Percentiles rank a stretch among this genome's conserved stretches.
Evolutionary conservation across 768 basidiomycete species (phyloP).

Genomic region (Collybia mongolica): DNA sequence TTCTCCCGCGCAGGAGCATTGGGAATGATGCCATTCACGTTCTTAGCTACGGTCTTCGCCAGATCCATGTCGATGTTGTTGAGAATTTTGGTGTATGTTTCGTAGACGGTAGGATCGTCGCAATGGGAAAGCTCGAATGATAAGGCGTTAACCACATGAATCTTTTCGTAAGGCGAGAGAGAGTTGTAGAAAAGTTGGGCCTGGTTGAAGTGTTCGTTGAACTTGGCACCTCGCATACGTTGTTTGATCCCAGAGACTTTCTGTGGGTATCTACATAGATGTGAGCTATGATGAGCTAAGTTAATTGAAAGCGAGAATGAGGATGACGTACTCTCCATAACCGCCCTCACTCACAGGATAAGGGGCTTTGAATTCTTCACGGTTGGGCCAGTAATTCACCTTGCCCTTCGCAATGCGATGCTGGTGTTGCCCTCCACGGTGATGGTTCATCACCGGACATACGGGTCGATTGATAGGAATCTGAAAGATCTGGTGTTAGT

Average conservation of each 20-base stretch:
- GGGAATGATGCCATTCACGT: constrained; percentile 62
- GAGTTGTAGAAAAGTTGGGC: constrained; percentile 86
- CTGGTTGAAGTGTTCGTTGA: constrained; percentile 76
- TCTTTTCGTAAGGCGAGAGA: constrained; percentile 61
- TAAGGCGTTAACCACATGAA: constrained; percentile 68
- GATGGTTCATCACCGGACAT: constrained; percentile 71
- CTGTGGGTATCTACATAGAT: constrained; percentile 40
- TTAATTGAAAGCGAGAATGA: no score
- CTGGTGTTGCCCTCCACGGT: constrained; percentile 61
- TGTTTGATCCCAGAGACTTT: constrained; percentile 54
- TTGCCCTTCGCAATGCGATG: constrained; percentile 55
- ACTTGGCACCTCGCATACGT: constrained; percentile 68
- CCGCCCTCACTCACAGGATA: constrained; percentile 52
- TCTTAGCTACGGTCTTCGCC: constrained; percentile 63
- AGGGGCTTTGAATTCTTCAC: constrained; percentile 49
- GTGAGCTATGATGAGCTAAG: not conserved
- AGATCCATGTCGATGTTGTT: constrained; percentile 75
- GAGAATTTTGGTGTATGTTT: constrained; percentile 63
- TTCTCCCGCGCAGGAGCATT: constrained; percentile 48
- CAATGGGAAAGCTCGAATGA: constrained; percentile 86
- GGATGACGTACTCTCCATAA: constrained; percentile 47
- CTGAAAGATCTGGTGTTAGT: constrained; percentile 24
- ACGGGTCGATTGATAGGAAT: constrained; percentile 82
- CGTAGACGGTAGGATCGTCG: constrained; percentile 71
- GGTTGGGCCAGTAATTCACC: constrained; percentile 86